Evolutionary conservation across 1,139 yeast species (phyloP).

Genomic region (Protomyces inouyei): DNA sequence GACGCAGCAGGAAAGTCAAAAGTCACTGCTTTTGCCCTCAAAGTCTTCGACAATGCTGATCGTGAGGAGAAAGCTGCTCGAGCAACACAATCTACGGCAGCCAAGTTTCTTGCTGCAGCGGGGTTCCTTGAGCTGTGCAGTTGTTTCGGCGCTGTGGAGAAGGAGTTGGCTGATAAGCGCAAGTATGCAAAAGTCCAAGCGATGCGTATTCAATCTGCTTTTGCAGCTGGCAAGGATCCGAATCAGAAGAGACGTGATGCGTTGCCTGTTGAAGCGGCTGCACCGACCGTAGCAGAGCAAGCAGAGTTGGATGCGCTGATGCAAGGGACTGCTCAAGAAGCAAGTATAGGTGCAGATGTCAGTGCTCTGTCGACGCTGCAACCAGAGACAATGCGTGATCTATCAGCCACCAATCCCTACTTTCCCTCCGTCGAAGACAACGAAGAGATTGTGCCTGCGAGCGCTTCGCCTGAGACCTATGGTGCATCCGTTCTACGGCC

Average conservation of each 20-base stretch:
- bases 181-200: conserved; percentile 59
- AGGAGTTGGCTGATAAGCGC: conserved; percentile 40
- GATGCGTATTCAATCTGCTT: conserved; percentile 49
- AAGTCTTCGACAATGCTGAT: conserved; percentile 55
- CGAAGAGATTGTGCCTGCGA: not conserved
- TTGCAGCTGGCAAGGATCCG: conserved; percentile 50
- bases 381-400: not conserved
- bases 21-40: conserved; percentile 57
- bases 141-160: conserved; percentile 38
- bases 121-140: conserved; percentile 48
- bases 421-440: conserved; percentile 25
- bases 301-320: conserved; percentile 36
- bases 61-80: conserved; percentile 43
- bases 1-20: conserved; percentile 55
- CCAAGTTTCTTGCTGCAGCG: conserved; percentile 48
- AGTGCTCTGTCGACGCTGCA: not conserved
- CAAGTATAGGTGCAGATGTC: not conserved
- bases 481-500: conserved; percentile 5
- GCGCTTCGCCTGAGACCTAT: conserved; percentile 28
- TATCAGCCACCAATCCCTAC: not conserved
- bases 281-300: conserved; percentile 35
- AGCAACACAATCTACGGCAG: conserved; percentile 42
- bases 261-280: conserved; percentile 36
- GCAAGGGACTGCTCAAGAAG: not conserved
- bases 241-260: conserved; percentile 38